These are phyloP conservation scores for Raphanus raphanistrum DNA, from an alignment of 345 rosid genomes.

Conservation along the genomic window DNA sequence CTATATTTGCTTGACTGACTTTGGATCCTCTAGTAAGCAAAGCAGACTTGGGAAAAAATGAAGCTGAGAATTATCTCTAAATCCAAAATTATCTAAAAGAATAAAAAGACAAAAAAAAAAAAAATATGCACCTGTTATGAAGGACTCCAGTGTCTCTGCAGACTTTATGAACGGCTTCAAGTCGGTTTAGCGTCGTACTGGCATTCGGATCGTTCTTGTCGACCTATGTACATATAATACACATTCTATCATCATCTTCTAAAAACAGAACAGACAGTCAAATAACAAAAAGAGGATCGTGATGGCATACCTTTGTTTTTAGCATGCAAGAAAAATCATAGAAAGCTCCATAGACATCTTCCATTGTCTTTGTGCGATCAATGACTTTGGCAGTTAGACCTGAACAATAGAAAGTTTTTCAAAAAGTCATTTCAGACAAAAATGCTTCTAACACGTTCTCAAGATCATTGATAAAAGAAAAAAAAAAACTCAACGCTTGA, in stretches of 20 bases:
- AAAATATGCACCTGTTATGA: conserved; percentile 48
- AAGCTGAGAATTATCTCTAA: not conserved
- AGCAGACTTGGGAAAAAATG: not conserved
- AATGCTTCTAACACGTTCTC: conserved; percentile 5
- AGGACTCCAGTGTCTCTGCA: conserved; percentile 66
- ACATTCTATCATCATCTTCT: not conserved
- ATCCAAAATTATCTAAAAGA: not conserved
- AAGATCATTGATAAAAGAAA: not conserved
- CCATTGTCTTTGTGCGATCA: conserved; percentile 75
- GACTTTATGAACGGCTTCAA: conserved; percentile 62
- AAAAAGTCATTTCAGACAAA: not conserved
- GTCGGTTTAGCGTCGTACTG: conserved; percentile 52
- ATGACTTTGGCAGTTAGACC: conserved; percentile 93
- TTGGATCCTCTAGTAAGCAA: not conserved
- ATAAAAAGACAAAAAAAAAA: not conserved
- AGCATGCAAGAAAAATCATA: conserved; percentile 74
- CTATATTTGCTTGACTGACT: not conserved
- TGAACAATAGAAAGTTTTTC: conserved; percentile 21
- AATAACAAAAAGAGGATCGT: conserved; percentile 12
- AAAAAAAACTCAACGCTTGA: not conserved
- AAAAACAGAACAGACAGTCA: not conserved
- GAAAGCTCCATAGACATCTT: conserved; percentile 90
- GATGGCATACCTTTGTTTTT: conserved; percentile 60
- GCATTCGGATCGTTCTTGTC: conserved; percentile 75
- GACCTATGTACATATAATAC: conserved; percentile 46